Conservation (phyloP, 2,329 filamentous ascomycete genomes). For the Colletotrichum caudatum region DNA sequence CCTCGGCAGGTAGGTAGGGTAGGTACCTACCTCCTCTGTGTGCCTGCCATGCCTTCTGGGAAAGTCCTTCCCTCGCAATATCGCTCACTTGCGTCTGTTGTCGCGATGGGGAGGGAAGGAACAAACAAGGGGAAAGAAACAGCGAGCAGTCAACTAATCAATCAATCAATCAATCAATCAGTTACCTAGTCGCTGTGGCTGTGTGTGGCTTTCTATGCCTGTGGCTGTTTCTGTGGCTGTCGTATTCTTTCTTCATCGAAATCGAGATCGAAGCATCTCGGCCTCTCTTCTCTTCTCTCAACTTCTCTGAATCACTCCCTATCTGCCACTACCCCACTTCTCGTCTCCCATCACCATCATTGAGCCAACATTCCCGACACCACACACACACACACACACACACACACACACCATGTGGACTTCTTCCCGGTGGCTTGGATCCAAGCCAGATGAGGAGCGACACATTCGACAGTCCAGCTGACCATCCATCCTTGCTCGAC, state of each 20-base stretch:
- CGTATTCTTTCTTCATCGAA: background rate
- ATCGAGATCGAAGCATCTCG: background rate
- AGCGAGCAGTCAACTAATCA: background rate
- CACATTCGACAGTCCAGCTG: conserved; percentile 7
- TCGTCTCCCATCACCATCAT: background rate
- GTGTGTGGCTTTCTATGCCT: background rate
- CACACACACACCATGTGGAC: conserved; percentile 7
- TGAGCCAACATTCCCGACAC: background rate
- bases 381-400: background rate
- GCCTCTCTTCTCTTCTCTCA: background rate
- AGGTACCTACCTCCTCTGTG: no score
- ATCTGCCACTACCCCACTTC: background rate
- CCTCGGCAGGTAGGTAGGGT: no score
- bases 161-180: background rate
- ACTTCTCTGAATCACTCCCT: background rate
- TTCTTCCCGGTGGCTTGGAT: conserved; percentile 21
- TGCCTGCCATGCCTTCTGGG: background rate
- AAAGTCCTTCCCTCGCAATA: background rate
- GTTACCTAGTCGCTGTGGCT: background rate
- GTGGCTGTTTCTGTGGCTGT: background rate
- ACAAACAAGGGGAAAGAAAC: background rate
- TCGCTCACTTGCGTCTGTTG: background rate
- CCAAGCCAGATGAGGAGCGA: background rate
- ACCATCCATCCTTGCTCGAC: conserved; percentile 1
- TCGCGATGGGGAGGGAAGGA: background rate